Base-by-base conservation (phyloP, 495 filamentous ascomycete genomes). In the Neurospora terricola region DNA sequence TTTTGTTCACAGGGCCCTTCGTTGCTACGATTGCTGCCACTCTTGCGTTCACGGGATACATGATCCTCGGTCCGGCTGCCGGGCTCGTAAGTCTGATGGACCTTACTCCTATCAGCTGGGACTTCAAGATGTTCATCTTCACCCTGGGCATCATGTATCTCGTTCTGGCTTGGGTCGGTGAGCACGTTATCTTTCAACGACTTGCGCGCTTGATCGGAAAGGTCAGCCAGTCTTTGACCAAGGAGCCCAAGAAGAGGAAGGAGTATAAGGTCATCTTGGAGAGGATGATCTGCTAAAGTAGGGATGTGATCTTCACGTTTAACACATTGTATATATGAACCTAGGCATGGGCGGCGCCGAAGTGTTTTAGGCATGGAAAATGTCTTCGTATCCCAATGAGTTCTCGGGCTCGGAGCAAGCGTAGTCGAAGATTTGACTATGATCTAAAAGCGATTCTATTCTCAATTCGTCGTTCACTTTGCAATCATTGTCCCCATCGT, bases 181-280 rank as follows among this genome's bases (percentile, higher is more conserved):
- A 99, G 80, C 85, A 88, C 34, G 84, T 84, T 66, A 23, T 94
- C 23, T 92, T 97, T 70, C 90, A 90, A 43, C 78, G 81, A 70
- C 77, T 98, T 70, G 91, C 93, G n/a, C 88, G 88, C 72, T 79
- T 85, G 10, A 77, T 98, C 69, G 92, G 93, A 14, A 83, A 80
- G 38, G 70, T 86, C 30, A 90, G 88, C 77, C 78, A 84, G 54
- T 79, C 77, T 5, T 36, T 93, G 69, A 88, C 88, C 0, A 86
- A 85, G 71, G 82, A 84, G 76, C 81, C 84, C 38, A 98, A 97
- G 83, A 89, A 90, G 77, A 85, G 93, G 74, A 97, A 97, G 80
- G 84, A 90, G 81, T 98, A 98, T 79, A 99, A 98, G 81, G 78
- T 92, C 36, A 86, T 97, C 12, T 76, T 87, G 68, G 92, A 94